Conservation (phyloP, 83 land plant species). For the Thuja plicata region DNA sequence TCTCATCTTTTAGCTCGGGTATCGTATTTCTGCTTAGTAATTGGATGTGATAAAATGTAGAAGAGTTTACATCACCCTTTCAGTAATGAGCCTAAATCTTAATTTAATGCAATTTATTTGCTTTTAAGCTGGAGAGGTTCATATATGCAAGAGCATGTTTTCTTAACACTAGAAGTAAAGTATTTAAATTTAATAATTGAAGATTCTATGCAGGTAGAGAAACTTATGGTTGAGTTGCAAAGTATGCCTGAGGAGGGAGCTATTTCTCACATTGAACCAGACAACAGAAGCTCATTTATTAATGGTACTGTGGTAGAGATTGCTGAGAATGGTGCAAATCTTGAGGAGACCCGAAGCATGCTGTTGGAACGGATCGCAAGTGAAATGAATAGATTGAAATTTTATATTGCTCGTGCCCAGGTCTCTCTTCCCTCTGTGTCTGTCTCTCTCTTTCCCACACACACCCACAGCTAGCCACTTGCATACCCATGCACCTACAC, state of each 20-base stretch:
- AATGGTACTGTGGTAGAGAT: conserved; percentile 48
- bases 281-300: conserved; percentile 31
- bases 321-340: conserved; percentile 61
- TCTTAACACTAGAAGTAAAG: neutral
- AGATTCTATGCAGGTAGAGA: conserved; percentile 70
- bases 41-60: neutral
- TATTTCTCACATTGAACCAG: conserved; percentile 29
- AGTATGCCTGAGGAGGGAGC: conserved; percentile 73
- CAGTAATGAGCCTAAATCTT: neutral
- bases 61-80: neutral
- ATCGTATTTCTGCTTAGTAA: neutral
- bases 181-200: neutral
- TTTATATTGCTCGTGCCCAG: conserved; percentile 86
- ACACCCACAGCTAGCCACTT: neutral
- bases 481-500: neutral
- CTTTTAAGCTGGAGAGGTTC: neutral
- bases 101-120: neutral
- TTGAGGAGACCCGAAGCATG: conserved; percentile 89
- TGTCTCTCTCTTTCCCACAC: neutral
- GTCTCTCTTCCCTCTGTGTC: conserved; percentile 48
- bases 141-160: neutral
- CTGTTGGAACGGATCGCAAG: conserved; percentile 97
- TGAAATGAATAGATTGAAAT: conserved; percentile 97
- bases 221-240: conserved; percentile 84
- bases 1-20: neutral